Evolutionary conservation across 2,329 filamentous ascomycete genomes (phyloP).

Genomic region (Davidsoniella neocaledoniae): DNA sequence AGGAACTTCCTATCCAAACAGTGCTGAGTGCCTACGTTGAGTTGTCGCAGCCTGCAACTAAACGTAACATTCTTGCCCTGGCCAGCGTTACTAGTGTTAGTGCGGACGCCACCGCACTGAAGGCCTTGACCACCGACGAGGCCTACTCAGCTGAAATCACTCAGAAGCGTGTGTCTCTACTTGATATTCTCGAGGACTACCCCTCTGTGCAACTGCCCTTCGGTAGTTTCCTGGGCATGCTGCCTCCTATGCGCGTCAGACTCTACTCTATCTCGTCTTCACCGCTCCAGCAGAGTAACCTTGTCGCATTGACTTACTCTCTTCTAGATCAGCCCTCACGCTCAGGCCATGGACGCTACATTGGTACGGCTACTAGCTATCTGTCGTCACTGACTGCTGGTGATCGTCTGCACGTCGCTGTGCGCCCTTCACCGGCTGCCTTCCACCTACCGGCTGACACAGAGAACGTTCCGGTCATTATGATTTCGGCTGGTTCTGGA

Average conservation of each 20-base stretch:
- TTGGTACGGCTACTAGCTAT: conserved; percentile 46
- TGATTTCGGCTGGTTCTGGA: conserved; percentile 36
- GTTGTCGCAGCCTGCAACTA: conserved; percentile 54
- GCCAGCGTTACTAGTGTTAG: conserved; percentile 32
- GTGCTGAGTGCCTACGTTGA: conserved; percentile 58
- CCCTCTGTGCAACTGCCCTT: conserved; percentile 43
- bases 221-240: conserved; percentile 49
- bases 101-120: conserved; percentile 26
- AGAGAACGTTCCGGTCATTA: conserved; percentile 32
- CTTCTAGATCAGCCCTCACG: conserved; percentile 42
- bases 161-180: conserved; percentile 42
- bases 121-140: conserved; percentile 26
- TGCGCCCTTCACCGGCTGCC: conserved; percentile 24
- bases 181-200: conserved; percentile 54
- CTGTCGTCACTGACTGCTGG: conserved; percentile 30
- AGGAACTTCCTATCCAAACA: conserved; percentile 42
- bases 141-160: conserved; percentile 31
- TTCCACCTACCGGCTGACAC: conserved; percentile 33
- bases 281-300: conserved; percentile 38
- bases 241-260: conserved; percentile 62
- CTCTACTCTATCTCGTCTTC: conserved; percentile 70
- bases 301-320: conserved; percentile 50
- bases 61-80: conserved; percentile 32
- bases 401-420: conserved; percentile 33
- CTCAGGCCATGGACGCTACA: conserved; percentile 30